phyloP scores from a whole-genome alignment of 2,329 filamentous ascomycete species.

The Hypomyces rosellus region DNA sequence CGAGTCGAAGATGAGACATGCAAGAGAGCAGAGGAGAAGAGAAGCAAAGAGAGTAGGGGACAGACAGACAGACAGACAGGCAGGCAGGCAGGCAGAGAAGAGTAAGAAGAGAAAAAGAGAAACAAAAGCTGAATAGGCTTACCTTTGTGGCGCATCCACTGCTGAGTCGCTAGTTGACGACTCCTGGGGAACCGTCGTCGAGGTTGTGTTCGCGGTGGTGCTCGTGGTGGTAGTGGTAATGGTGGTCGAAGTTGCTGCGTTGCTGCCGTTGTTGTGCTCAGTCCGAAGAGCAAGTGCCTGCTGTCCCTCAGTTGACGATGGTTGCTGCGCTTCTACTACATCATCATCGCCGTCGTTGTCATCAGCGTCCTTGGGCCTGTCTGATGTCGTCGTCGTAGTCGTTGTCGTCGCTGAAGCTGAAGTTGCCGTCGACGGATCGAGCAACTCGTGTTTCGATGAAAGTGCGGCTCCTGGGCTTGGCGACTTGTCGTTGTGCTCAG shows the following conservation, averaged over 20 bases:
- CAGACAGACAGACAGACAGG: background rate
- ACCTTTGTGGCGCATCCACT: background rate
- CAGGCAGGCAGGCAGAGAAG: too few species aligned
- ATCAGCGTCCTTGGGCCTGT: background rate
- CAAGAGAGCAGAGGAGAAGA: too few species aligned
- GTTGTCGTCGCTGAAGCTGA: background rate
- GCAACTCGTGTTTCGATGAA: background rate
- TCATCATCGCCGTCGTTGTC: background rate
- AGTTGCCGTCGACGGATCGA: background rate
- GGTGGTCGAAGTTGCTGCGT: too few species aligned
- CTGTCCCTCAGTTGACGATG: too few species aligned
- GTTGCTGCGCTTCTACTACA: background rate
- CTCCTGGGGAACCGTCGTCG: too few species aligned
- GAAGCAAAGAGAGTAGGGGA: background rate
- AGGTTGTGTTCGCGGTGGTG: too few species aligned
- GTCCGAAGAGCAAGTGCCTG: too few species aligned
- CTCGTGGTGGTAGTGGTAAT: too few species aligned
- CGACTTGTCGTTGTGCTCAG: background rate
- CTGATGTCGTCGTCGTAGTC: background rate
- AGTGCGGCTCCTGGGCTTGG: background rate
- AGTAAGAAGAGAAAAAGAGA: background rate
- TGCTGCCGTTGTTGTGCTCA: too few species aligned
- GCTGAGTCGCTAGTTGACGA: background rate
- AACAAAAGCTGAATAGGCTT: background rate
- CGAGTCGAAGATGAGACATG: background rate